Evolutionary conservation across 306 rosid species (phyloP).

Genomic region (Cotoneaster glaucophyllus): DNA sequence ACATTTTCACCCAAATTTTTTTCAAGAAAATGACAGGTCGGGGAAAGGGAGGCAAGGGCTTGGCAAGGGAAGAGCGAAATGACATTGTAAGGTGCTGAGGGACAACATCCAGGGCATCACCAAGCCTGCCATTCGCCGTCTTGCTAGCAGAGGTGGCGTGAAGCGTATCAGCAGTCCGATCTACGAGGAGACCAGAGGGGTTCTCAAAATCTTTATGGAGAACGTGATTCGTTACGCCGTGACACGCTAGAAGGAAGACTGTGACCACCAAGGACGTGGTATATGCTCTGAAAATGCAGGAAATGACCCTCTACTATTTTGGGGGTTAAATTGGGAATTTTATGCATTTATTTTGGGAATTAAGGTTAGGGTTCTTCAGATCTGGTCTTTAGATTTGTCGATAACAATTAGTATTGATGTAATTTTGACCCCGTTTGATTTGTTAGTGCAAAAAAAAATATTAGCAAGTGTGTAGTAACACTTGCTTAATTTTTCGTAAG

Average conservation of each 20-base stretch:
- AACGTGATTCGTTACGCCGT: no score
- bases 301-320: not conserved
- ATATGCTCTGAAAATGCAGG: not conserved
- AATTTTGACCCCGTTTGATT: not conserved
- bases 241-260: not conserved
- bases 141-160: no score
- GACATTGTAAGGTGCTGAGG: conserved; percentile 28
- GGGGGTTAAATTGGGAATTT: not conserved
- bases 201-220: no score
- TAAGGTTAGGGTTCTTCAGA: not conserved
- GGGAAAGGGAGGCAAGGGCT: conserved; percentile 58
- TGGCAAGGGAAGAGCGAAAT: conserved; percentile 51
- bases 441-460: no score
- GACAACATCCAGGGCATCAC: no score
- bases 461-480: no score
- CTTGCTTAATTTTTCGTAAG: no score
- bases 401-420: not conserved
- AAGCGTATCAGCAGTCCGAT: no score
- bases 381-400: conserved; percentile 11
- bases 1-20: not conserved
- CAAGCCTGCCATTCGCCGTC: no score
- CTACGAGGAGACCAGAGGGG: no score
- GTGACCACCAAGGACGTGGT: not conserved
- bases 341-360: not conserved
- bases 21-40: conserved; percentile 38